Base-by-base conservation (phyloP, 352 stramenopile genomes). In the Phytophthora nicotianae region DNA sequence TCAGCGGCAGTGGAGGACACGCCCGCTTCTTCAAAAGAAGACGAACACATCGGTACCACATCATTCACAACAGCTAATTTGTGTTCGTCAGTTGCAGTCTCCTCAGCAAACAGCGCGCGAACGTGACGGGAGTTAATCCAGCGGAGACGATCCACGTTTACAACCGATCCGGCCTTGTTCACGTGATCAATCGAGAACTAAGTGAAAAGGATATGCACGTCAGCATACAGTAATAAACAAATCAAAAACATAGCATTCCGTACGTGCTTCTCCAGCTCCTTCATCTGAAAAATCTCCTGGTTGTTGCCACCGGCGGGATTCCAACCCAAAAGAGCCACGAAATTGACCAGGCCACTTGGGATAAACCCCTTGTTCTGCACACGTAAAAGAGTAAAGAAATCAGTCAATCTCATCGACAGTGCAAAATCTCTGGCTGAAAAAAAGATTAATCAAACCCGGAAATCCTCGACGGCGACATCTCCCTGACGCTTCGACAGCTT, bases 401-500 rank as follows among this genome's bases (percentile, higher is more conserved):
- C 0, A 61, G 46, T 21, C 59, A 35, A 21, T n/a, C 29, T 24
- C n/a, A n/a, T 46, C 20, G 21, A 7, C 17, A 26, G 19, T 13
- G 9, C 6, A n/a, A 50, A 46, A 26, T 53, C 27, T 37, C 20
- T 13, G 3, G 40, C 9, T 20, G 10, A 0, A 10, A 24, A 20
- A 79, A 38, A 17, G 13, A 38, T 38, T 11, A 16, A n/a, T 17
- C 81, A 35, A 59, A 95, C 87, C n/a, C 89, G 82, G 59, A 99
- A 99, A 74, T 99, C 96, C 64, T 98, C 93, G 46, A 98, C 98
- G 0, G 91, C 97, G 17, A 98, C 98, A 38, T 98, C 97, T 42
- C 97, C 97, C 70, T 99, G 97, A 58, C 97, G 84, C 81, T 99
- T 99, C 8, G 89, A 98, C n/a, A 99, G 75, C 71, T 99, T 99